Evolutionary conservation across 352 stramenopile species (phyloP).

Genomic region (Globisporangium cylindrosporum): DNA sequence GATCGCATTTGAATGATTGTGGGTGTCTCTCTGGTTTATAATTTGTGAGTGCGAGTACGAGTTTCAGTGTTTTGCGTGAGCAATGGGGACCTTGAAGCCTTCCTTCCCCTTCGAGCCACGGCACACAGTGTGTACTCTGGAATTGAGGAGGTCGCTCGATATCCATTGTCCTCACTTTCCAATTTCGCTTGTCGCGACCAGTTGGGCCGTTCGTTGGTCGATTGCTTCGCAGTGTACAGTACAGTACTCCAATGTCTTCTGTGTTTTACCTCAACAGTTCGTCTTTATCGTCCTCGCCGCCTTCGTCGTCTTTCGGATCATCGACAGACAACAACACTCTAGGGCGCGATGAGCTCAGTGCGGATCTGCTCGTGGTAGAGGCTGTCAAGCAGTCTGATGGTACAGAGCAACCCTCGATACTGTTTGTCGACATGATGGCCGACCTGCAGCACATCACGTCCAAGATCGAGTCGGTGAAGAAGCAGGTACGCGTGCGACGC

Average conservation of each 20-base stretch:
- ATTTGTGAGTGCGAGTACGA: no score
- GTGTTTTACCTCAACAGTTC: background rate
- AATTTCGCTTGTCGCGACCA: background rate
- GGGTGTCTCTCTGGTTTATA: no score
- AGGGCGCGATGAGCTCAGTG: background rate
- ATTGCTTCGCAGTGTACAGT: background rate
- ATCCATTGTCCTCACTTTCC: background rate
- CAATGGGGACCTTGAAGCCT: no score
- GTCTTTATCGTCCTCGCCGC: no score
- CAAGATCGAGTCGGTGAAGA: constrained; percentile 12
- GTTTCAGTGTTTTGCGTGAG: no score
- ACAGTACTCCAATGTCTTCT: background rate
- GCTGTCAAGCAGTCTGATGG: background rate
- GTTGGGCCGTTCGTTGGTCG: no score
- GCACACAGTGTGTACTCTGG: no score
- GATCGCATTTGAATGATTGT: no score
- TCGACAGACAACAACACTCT: background rate
- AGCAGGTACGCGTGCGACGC: constrained; percentile 5
- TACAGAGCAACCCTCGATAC: background rate
- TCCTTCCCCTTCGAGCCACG: no score
- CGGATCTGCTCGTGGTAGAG: background rate
- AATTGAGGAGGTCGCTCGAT: no score
- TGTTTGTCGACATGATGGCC: constrained; percentile 8
- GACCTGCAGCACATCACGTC: constrained; percentile 9
- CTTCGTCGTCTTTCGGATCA: no score